Evolutionary conservation across 345 rosid genomes (phyloP).

Genomic region (Camelina laxa): DNA sequence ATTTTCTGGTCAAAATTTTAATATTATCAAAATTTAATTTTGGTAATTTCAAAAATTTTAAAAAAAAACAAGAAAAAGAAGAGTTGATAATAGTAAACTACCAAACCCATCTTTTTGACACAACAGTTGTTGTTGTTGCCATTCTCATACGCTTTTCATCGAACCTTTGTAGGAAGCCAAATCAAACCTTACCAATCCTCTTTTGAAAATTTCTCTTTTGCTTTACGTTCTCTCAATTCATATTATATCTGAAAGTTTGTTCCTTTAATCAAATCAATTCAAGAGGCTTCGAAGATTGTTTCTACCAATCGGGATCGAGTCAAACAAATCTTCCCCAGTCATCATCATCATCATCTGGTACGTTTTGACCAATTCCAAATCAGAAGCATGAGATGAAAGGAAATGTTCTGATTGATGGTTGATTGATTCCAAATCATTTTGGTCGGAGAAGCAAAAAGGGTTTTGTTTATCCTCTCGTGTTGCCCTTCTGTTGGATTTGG

Average conservation of each 20-base stretch:
- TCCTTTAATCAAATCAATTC: constrained; percentile 31
- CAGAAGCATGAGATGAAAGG: neutral
- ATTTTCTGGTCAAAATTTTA: neutral
- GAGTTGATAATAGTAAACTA: constrained; percentile 27
- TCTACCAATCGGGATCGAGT: constrained; percentile 24
- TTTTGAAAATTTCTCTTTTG: constrained; percentile 7
- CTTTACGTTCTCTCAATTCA: constrained; percentile 35
- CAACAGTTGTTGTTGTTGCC: constrained; percentile 18
- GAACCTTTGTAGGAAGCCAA: constrained; percentile 27
- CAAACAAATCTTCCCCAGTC: constrained; percentile 24
- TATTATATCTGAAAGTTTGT: neutral
- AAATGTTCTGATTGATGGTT: neutral
- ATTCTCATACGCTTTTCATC: constrained; percentile 33
- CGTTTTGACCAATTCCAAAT: constrained; percentile 10
- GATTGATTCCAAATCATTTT: constrained; percentile 7
- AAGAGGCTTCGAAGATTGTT: neutral
- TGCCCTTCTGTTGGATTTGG: neutral
- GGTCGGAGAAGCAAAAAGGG: neutral
- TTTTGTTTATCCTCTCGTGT: neutral
- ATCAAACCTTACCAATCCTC: constrained; percentile 24
- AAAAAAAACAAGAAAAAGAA: neutral
- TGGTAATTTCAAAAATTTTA: neutral
- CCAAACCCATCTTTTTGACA: constrained; percentile 39
- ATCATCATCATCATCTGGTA: constrained; percentile 38
- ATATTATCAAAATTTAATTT: too few species aligned